Conservation (phyloP, 148 eudicot genomes). For the Polygonum maritimum region DNA sequence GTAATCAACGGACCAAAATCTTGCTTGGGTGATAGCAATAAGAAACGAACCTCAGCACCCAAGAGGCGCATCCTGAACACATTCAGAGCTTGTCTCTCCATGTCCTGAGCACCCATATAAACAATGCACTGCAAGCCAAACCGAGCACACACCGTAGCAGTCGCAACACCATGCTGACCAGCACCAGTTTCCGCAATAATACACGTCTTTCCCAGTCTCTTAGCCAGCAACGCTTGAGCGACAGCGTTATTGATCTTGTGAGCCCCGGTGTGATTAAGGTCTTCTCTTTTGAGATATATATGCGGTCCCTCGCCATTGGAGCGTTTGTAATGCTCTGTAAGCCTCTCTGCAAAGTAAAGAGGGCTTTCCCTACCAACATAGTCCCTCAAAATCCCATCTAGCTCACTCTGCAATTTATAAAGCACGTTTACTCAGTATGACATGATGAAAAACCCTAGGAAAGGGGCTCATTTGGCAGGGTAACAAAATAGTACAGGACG, state of each 20-base stretch:
- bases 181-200: constrained; percentile 77
- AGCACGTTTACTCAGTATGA: neutral
- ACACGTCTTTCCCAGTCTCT: constrained; percentile 47
- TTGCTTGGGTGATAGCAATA: neutral
- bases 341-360: constrained; percentile 61
- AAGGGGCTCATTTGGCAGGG: neutral
- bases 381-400: constrained; percentile 42
- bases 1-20: neutral
- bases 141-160: constrained; percentile 64
- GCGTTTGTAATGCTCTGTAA: constrained; percentile 49
- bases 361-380: constrained; percentile 76
- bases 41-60: constrained; percentile 56
- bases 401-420: constrained; percentile 34
- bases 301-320: constrained; percentile 54
- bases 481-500: neutral
- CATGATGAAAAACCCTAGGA: neutral
- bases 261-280: constrained; percentile 59
- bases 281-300: constrained; percentile 65
- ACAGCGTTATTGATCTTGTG: constrained; percentile 66
- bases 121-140: constrained; percentile 49
- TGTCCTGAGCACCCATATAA: constrained; percentile 76
- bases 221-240: constrained; percentile 68
- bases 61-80: constrained; percentile 65
- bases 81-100: constrained; percentile 58
- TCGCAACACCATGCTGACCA: constrained; percentile 76